Base-by-base conservation (phyloP, 441 rosid species). In the Viola pubescens region DNA sequence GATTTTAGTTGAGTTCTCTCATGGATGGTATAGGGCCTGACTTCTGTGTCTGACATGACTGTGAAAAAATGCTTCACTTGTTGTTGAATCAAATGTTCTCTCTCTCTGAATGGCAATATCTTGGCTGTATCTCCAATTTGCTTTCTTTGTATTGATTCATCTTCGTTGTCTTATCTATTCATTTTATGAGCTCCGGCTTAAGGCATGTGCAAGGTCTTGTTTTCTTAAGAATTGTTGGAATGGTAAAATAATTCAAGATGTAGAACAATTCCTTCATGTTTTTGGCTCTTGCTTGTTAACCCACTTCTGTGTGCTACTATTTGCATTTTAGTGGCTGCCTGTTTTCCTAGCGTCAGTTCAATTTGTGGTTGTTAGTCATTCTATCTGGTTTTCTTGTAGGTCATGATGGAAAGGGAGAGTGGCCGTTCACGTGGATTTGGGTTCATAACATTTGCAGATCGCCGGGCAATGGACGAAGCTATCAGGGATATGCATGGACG, bases 391-490 rank as follows among this genome's bases (percentile, higher is more conserved):
- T 81, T 64, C 49, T 56, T 83, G 71, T 70, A 90, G 99, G 84
- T 94, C 63, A 90, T 94, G 96, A 53, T 86, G 86, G 99, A 90
- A 75, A 90, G 95, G 72, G 96, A 89, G 63, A 86, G 91, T 3
- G 95, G 94, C 37, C 95, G 97, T 58, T 85, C 97, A 50, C 95
- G 95, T 44, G 99, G 99, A 58, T 94, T 94, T 64, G 99, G 99
- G 61, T 94, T 94, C 68, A 82, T 94, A 37, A 94, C 99, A n/a
- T 94, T 75, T 73, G 63, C 95, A 4, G 99, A 94, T 78, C 97
- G 82, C 3, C 85, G 95, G 40, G 89, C 91, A 52, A 86, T 90
- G 99, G 97, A 94, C 48, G 95, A 88, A 63, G 88, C 99, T 12
- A 90, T 94, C 55, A 79, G 91, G 70, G 96, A 86, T 73, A 94